phyloP scores from a whole-genome alignment of 805 yeast species.

The Spathaspora passalidarum region DNA sequence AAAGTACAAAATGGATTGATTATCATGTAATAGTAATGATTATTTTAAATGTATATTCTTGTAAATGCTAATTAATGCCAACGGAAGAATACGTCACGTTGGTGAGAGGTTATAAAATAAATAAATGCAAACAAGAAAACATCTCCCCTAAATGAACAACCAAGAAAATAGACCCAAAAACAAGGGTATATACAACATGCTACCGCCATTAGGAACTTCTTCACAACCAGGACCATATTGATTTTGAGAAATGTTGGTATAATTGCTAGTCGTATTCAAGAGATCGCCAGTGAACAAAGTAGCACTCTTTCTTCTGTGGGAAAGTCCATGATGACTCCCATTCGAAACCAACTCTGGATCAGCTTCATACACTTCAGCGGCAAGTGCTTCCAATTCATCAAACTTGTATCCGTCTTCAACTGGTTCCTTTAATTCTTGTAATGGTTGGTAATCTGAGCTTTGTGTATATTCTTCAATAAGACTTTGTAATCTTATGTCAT shows the following conservation, averaged over 20 bases:
- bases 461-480: conserved; percentile 15
- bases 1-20: conserved; percentile 21
- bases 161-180: conserved; percentile 4
- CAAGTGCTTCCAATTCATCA: conserved; percentile 9
- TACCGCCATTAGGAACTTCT: conserved; percentile 2
- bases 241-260: conserved; percentile 6
- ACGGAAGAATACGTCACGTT: conserved; percentile 9
- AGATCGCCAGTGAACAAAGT: not conserved
- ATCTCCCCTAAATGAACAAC: conserved; percentile 1
- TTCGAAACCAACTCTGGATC: not conserved
- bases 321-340: not conserved
- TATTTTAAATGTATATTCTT: not conserved
- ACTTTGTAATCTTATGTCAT: conserved; percentile 13
- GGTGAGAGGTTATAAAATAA: not conserved
- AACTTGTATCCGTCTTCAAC: conserved; percentile 8
- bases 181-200: not conserved
- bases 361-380: conserved; percentile 6
- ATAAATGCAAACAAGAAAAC: not conserved
- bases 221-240: conserved; percentile 7
- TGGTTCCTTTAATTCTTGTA: conserved; percentile 7
- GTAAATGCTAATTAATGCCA: not conserved
- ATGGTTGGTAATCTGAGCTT: conserved; percentile 8
- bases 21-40: not conserved
- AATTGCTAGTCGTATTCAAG: conserved; percentile 2
- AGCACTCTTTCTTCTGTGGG: not conserved